Evolutionary conservation across 805 yeast species (phyloP).

Genomic region (Candida ponderosae): DNA sequence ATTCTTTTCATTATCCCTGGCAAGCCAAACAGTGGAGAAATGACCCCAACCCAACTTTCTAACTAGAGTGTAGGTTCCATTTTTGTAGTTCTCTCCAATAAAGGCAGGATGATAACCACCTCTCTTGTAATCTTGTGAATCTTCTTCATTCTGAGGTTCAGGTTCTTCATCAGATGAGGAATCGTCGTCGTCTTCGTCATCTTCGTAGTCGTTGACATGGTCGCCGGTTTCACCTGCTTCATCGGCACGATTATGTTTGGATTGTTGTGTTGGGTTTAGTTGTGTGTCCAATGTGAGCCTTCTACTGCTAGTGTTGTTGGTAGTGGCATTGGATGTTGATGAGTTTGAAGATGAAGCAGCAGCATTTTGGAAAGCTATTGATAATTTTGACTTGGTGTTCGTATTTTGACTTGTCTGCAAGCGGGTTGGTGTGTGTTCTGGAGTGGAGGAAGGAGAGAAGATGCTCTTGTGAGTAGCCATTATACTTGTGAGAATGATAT

Average conservation of each 20-base stretch:
- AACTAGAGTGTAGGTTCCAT: conserved; percentile 68
- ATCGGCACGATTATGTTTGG: background rate
- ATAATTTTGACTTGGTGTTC: conserved; percentile 12
- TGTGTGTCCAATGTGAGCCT: background rate
- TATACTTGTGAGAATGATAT: too few species aligned
- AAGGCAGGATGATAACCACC: conserved; percentile 97
- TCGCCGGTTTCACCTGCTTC: background rate
- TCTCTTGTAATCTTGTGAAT: conserved; percentile 70
- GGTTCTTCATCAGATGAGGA: conserved; percentile 18
- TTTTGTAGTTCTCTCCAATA: conserved; percentile 78
- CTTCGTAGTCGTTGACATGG: background rate
- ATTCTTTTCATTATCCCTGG: conserved; percentile 48
- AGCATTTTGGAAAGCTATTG: conserved; percentile 14
- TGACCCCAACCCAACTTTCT: conserved; percentile 99
- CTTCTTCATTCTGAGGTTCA: conserved; percentile 69
- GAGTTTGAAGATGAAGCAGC: conserved; percentile 1
- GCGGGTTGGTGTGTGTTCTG: background rate
- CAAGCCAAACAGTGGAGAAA: conserved; percentile 93
- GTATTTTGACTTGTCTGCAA: background rate
- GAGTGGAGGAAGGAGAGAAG: background rate
- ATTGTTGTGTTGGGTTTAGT: background rate
- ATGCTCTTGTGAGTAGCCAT: background rate
- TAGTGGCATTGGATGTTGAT: background rate
- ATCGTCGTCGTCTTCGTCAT: conserved; percentile 10
- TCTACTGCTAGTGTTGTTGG: background rate